Evolutionary conservation across 2,329 filamentous ascomycete genomes (phyloP), one percentile per base, ranked within the genome.

Genomic region (Zarea fungicola): DNA sequence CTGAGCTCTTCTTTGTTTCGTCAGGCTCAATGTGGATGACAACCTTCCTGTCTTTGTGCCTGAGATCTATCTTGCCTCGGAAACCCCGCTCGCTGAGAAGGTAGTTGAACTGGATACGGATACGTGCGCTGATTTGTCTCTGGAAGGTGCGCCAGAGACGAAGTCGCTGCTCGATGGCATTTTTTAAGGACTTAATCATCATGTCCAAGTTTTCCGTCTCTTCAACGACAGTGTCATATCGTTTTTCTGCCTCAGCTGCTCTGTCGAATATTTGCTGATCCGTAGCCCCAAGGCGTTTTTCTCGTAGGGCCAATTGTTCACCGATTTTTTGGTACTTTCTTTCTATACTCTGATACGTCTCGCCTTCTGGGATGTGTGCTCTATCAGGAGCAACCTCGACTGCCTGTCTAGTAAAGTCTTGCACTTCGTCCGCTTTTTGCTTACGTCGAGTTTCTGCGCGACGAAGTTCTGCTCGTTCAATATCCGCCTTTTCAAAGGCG

Each of bases 31-130:
- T 87, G 54, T 86, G 78, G 51, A 99, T 79, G 55, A 91, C 84
- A 31, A 99, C 79, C 49, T 79, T 75, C 57, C 85, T 85, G n/a
- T 75, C 65, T 42, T 75, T 71, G 68, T 97, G 92, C 59, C 96
- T 84, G 35, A 95, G 78, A 19, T 84, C 72, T 50, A 99, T 79
- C 54, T 80, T 81, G 49, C 93, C 93, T 37, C 90, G 83, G 69
- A 95, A 99, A 19, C 87, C 85, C 59, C 93, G 84, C 67, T 97
- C 91, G 60, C 84, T 89, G 50, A 99, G 80, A 13, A 97, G 78
- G 61, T 93, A 95, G 45, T 81, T 85, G 67, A 99, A 99, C 53
- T 88, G 89, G 46, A 86, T 84, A 42, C 89, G 84, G 39, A 93
- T 88, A 48, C 87, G 82, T n/a, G 85, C 81, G 31, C 90, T 92